Evolutionary conservation across 148 eudicot species (phyloP).

Genomic region (Bassia scoparia): DNA sequence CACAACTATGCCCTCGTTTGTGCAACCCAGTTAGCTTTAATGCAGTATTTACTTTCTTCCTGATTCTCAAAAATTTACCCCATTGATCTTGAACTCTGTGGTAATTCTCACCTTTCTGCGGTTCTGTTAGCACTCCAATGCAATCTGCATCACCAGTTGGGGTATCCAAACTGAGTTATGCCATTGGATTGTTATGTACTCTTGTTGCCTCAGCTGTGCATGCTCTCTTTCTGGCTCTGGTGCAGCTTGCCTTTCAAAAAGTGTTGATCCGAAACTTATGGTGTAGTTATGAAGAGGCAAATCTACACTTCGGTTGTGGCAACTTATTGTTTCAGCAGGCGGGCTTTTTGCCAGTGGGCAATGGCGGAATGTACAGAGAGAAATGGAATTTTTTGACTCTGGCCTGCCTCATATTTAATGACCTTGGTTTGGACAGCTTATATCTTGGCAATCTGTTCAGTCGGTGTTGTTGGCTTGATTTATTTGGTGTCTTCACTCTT

Average conservation of each 20-base stretch:
- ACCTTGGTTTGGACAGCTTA: slow-evolving; percentile 34
- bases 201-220: slow-evolving; percentile 34
- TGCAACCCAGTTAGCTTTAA: slow-evolving; percentile 35
- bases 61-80: slow-evolving; percentile 40
- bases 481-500: slow-evolving; percentile 44
- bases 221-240: slow-evolving; percentile 34
- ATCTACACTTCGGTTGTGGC: slow-evolving; percentile 36
- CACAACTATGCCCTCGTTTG: slow-evolving; percentile 32
- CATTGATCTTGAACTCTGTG: slow-evolving; percentile 36
- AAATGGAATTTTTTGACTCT: slow-evolving; percentile 27
- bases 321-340: slow-evolving; percentile 11
- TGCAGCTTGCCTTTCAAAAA: slow-evolving; percentile 36
- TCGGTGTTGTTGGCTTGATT: slow-evolving; percentile 42
- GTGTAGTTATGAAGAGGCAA: slow-evolving; percentile 32
- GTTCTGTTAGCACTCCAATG: slow-evolving; percentile 30
- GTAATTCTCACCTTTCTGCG: slow-evolving; percentile 29
- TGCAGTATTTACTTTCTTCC: slow-evolving; percentile 31
- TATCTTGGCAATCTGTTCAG: slow-evolving; percentile 39
- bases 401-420: slow-evolving; percentile 34
- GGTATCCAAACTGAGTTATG: slow-evolving; percentile 18
- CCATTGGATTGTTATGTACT: slow-evolving; percentile 32
- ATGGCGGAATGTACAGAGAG: slow-evolving; percentile 28
- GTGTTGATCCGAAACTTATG: slow-evolving; percentile 30
- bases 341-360: slow-evolving; percentile 41
- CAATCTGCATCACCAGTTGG: slow-evolving; percentile 10